These are phyloP conservation scores for Penicillium goetzii DNA, from an alignment of 495 filamentous ascomycete genomes.

Conservation along the genomic window DNA sequence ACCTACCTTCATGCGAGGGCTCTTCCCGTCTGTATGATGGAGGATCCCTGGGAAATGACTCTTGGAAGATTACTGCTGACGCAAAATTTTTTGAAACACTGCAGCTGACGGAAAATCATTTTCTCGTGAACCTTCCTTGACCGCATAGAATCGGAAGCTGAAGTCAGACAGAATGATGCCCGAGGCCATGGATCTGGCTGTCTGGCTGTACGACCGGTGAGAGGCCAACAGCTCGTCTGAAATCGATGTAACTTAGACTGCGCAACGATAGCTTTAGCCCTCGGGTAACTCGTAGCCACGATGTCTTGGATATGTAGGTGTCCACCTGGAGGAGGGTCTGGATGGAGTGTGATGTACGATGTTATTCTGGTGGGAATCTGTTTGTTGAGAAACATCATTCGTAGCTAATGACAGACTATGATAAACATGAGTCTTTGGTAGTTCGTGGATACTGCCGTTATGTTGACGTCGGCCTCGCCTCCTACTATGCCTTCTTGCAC, in stretches of 20 bases:
- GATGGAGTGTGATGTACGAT: neutral
- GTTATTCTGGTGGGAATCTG: neutral
- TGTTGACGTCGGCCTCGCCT: neutral
- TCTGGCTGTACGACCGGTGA: slow-evolving; percentile 14
- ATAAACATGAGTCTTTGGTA: neutral
- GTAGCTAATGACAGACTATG: neutral
- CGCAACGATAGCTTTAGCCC: slow-evolving; percentile 21
- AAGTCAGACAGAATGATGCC: slow-evolving; percentile 23
- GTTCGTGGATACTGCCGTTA: neutral
- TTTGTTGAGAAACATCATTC: neutral
- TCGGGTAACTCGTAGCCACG: slow-evolving; percentile 11
- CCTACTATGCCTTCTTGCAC: neutral
- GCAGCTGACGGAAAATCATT: slow-evolving; percentile 1
- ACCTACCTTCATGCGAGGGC: slow-evolving; percentile 28
- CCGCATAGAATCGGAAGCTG: slow-evolving; percentile 24
- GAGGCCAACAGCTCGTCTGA: slow-evolving; percentile 8
- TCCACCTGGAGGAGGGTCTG: neutral
- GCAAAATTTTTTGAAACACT: slow-evolving; percentile 17
- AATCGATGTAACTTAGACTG: slow-evolving; percentile 15
- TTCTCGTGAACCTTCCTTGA: slow-evolving; percentile 23
- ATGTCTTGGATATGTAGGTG: slow-evolving; percentile 2
- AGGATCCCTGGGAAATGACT: slow-evolving; percentile 15
- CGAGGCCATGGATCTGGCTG: slow-evolving; percentile 11
- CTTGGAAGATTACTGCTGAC: slow-evolving; percentile 6
- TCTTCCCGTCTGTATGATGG: slow-evolving; percentile 17